Evolutionary conservation across 192 early-diverging fungal genomes (phyloP).

Genomic region (Coemansia sp.): DNA sequence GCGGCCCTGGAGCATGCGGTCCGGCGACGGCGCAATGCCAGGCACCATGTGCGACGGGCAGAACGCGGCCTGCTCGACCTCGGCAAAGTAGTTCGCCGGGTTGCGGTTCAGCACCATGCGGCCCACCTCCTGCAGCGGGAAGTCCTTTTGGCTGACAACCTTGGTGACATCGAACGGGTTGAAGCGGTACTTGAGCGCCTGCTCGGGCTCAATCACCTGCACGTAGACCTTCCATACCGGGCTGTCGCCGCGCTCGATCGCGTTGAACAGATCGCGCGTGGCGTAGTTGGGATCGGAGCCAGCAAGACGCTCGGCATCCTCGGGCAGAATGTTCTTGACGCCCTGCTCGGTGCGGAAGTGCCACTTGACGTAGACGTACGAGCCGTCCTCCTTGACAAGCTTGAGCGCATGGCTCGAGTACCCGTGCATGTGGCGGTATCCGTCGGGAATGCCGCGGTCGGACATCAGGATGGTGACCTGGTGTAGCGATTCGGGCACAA

Average conservation of each 20-base stretch:
- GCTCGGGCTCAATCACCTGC: constrained; percentile 72
- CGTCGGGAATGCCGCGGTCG: constrained; percentile 80
- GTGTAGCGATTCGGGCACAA: constrained; percentile 74
- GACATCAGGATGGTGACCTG: constrained; percentile 78
- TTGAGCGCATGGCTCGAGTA: constrained; percentile 78
- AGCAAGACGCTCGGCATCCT: constrained; percentile 61
- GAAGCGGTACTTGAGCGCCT: constrained; percentile 70
- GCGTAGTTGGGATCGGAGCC: constrained; percentile 71
- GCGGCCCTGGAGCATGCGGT: constrained; percentile 83
- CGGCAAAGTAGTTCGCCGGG: constrained; percentile 83
- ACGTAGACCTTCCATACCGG: constrained; percentile 73
- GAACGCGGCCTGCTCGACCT: constrained; percentile 83
- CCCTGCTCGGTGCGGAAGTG: constrained; percentile 73
- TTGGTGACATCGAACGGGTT: constrained; percentile 80
- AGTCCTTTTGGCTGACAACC: constrained; percentile 75
- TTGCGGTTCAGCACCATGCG: constrained; percentile 77
- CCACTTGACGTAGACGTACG: constrained; percentile 78
- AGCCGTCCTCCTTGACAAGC: constrained; percentile 67
- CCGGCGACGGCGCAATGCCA: constrained; percentile 74
- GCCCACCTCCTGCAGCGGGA: constrained; percentile 73
- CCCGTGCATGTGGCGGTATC: constrained; percentile 82
- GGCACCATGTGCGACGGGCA: constrained; percentile 75
- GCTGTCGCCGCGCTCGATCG: constrained; percentile 66
- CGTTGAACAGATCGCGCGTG: constrained; percentile 73
- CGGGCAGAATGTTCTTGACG: constrained; percentile 66